A percentile compares a stretch with the other conserved stretches of the same genome.
Conservation (phyloP, 768 basidiomycete species). For the Peribolospora kevripleyi region DNA sequence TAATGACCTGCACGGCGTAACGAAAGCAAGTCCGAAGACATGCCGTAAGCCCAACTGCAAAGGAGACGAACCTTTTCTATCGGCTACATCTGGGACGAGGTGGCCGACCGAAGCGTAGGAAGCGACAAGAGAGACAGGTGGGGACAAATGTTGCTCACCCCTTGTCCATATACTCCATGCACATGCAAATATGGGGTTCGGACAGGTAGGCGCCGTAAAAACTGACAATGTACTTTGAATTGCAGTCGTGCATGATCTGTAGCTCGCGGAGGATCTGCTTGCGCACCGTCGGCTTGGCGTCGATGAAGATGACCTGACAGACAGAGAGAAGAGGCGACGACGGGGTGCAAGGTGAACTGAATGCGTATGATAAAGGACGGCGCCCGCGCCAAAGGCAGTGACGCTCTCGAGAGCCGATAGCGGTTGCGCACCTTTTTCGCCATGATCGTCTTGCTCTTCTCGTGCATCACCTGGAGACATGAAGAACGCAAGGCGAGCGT, state of each 20-base stretch:
- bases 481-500: too few relatives aligned
- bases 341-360: background rate
- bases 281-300: conserved; percentile 81
- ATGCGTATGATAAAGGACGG: background rate
- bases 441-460: conserved; percentile 76
- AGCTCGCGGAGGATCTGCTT: conserved; percentile 95
- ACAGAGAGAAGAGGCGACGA: background rate
- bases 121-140: background rate
- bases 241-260: conserved; percentile 96
- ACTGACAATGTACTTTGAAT: conserved; percentile 77
- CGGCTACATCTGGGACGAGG: too few relatives aligned
- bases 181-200: conserved; percentile 96
- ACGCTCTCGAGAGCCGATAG: too few relatives aligned
- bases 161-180: conserved; percentile 93
- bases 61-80: background rate
- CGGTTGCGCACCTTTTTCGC: conserved; percentile 62
- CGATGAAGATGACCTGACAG: conserved; percentile 68
- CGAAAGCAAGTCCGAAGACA: background rate
- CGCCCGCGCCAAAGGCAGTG: too few relatives aligned
- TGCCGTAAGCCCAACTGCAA: background rate
- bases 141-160: conserved; percentile 26
- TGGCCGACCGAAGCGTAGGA: too few relatives aligned
- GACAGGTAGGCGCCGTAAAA: conserved; percentile 92
- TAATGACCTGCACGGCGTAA: conserved; percentile 6
- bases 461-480: conserved; percentile 40